Conservation (phyloP, 306 rosid species). For the Casuarina equisetifolia region DNA sequence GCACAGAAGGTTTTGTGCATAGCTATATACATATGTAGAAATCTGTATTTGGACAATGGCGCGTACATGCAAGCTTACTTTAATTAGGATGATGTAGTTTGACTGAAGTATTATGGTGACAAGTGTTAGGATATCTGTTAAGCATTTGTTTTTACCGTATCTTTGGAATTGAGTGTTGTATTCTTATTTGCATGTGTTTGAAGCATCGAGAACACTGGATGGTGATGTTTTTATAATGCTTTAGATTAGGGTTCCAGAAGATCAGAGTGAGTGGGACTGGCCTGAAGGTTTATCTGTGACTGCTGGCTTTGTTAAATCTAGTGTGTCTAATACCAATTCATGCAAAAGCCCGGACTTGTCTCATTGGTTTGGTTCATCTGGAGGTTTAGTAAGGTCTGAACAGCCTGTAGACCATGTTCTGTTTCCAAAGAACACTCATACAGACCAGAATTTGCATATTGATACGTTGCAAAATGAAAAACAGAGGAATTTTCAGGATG, state of each 20-base stretch:
- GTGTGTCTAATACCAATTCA: constrained; percentile 38
- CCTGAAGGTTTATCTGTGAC: constrained; percentile 62
- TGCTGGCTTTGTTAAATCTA: constrained; percentile 47
- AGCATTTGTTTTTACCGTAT: constrained; percentile 13
- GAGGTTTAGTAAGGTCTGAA: constrained; percentile 44
- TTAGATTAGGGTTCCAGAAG: constrained; percentile 76
- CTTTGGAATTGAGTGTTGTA: constrained; percentile 57
- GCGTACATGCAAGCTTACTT: neutral
- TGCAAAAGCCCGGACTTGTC: constrained; percentile 35
- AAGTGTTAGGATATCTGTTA: constrained; percentile 6
- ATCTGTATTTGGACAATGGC: neutral
- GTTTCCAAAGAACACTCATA: constrained; percentile 30
- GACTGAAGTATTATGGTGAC: neutral
- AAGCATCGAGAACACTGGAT: constrained; percentile 67
- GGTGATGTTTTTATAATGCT: constrained; percentile 80
- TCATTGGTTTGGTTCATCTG: constrained; percentile 37
- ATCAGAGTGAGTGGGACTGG: constrained; percentile 78
- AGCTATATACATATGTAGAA: neutral
- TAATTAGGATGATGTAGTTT: neutral
- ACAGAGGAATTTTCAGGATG: constrained; percentile 27
- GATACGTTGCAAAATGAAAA: constrained; percentile 44
- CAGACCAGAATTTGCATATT: constrained; percentile 37
- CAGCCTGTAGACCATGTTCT: constrained; percentile 39
- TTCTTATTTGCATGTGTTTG: constrained; percentile 64
- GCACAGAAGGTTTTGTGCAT: neutral